Evolutionary conservation across 2,329 filamentous ascomycete genomes (phyloP), one percentile per base, ranked within the genome.

Genomic region (Epichloe brachyelytri): DNA sequence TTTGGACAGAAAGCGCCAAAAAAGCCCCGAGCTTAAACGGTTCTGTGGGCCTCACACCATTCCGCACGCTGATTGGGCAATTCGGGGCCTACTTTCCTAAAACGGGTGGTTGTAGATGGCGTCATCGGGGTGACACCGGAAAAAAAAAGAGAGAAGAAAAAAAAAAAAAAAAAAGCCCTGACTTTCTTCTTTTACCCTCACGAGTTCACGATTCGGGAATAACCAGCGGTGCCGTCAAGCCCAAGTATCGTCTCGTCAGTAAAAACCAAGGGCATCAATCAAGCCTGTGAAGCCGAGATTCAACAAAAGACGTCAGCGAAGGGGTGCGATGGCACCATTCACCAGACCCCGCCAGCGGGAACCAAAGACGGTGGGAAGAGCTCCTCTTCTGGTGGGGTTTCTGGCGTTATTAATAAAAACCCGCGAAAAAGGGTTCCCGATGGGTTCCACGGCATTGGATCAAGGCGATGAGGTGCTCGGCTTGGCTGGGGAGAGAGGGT

Each of bases 281-380:
- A 6, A 4, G 20, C 20, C 20, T 6, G 1, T 22, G 20, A 22
- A 20, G 3, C 19, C 19, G 19, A 20, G 19, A 20, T 22, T 22
- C 20, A 33, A 49, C 8, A 37, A 36, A 51, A 52, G 37, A 53
- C 53, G 55, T 56, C 53, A 55, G 48, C 17, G 37, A 17, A 50
- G 52, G 55, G 55, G 55, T 50, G 44, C 51, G 54, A 57, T 57
- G 54, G 43, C 55, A 57, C 54, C 55, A 57, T 57, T 50, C 26
- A n/a, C 44, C 6, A 43, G 55, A 54, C 55, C 55, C 55, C 55
- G 52, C 51, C 19, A 17, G 26, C 3, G 20, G 5, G 37, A 44
- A 40, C 26, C 26, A 47, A 40, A 43, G 44, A 47, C 36, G 38
- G 43, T n/a, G 7, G 7, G 14, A 19, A 34, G 14, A 20, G 17